Evolutionary conservation across 2,329 filamentous ascomycete species (phyloP).

Genomic region (Sarocladiaceae sp.): DNA sequence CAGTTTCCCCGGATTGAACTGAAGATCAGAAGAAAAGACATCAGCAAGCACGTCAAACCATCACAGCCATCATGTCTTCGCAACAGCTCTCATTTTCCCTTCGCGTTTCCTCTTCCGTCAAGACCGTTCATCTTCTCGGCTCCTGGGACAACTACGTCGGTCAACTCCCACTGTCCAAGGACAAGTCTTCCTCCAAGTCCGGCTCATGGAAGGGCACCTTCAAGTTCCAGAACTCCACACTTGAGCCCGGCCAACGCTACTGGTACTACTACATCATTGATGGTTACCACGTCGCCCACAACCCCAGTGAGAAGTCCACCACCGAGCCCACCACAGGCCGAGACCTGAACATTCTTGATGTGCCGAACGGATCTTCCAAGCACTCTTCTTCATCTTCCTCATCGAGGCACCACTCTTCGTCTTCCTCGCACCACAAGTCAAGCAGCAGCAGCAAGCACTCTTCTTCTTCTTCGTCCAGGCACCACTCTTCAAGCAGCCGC

Average conservation of each 20-base stretch:
- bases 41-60: conserved; percentile 1
- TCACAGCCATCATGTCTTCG: conserved; percentile 67
- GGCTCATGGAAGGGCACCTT: conserved; percentile 96
- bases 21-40: conserved; percentile 18
- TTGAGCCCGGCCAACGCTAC: conserved; percentile 88
- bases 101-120: conserved; percentile 92
- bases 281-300: conserved; percentile 96
- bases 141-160: conserved; percentile 98
- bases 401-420: conserved; percentile 18
- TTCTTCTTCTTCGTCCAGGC: conserved; percentile 16
- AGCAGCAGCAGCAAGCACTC: conserved; percentile 26
- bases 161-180: conserved; percentile 91
- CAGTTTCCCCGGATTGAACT: conserved; percentile 14
- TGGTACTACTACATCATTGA: conserved; percentile 99
- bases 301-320: conserved; percentile 83
- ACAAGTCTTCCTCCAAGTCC: conserved; percentile 75
- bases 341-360: conserved; percentile 95
- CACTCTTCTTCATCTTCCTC: conserved; percentile 38
- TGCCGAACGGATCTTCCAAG: conserved; percentile 53
- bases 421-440: conserved; percentile 27
- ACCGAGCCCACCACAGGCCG: conserved; percentile 95
- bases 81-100: conserved; percentile 95
- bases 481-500: conserved; percentile 11
- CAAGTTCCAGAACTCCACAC: conserved; percentile 82
- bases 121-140: conserved; percentile 94